Conservation (phyloP, 176 grass and related monocot genomes). For the Phoenix roebelenii region DNA sequence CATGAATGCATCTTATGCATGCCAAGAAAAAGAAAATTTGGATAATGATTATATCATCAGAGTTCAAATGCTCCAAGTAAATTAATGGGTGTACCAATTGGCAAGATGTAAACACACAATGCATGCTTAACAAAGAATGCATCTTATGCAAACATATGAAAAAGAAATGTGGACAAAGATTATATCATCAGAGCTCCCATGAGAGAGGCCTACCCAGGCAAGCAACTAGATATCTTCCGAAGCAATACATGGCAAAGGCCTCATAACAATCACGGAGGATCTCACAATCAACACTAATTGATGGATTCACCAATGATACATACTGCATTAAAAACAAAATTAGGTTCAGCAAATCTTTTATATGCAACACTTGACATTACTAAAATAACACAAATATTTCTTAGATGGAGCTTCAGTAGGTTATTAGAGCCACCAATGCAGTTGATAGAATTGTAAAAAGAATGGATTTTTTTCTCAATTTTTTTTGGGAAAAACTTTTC, state of each 20-base stretch:
- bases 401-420: too few relatives aligned
- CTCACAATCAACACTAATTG: constrained; percentile 72
- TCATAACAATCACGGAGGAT: constrained; percentile 87
- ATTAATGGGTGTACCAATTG: too few relatives aligned
- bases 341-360: constrained; percentile 2
- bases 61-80: too few relatives aligned
- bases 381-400: background rate
- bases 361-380: background rate
- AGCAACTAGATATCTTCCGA: constrained; percentile 89
- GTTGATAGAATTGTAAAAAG: too few relatives aligned
- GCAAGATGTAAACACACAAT: too few relatives aligned
- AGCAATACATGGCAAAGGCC: constrained; percentile 96
- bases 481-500: too few relatives aligned
- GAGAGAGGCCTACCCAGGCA: constrained; percentile 59
- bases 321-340: constrained; percentile 37
- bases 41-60: background rate
- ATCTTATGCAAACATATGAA: background rate
- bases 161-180: constrained; percentile 2
- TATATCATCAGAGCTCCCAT: background rate
- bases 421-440: too few relatives aligned
- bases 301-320: constrained; percentile 73
- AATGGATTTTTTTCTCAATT: too few relatives aligned
- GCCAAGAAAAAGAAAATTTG: background rate
- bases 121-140: background rate
- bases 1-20: background rate